Base-by-base conservation (phyloP, 2,329 filamentous ascomycete genomes). In the Rhynchosporium graminicola region DNA sequence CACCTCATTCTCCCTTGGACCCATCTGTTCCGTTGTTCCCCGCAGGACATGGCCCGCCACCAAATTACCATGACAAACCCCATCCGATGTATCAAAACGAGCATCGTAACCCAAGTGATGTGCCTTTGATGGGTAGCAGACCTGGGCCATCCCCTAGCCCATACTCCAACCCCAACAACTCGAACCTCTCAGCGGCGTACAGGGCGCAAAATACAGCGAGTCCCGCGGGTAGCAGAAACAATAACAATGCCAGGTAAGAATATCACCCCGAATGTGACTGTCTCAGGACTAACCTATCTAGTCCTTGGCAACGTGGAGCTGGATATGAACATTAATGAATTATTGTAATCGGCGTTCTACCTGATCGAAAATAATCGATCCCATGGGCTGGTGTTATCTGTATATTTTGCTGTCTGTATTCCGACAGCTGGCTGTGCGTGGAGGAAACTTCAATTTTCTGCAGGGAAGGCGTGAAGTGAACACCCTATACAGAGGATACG, bases 221-320 rank as follows among this genome's bases (percentile, higher is more conserved):
- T 66, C 76, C 76, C 65, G 74, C 75, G 62, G 72, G 73, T 54
- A 77, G 71, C 65, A 75, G 76, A 72, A 67, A 70, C 59, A 77
- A 80, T 65, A 78, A 78, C 68, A 80, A 76, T 65, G 71, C 79
- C 54, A 81, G 79, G 80, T 82, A 73, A 77, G 78, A 26, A 63
- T 20, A 9, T 13, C n/a, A 38, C 10, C 33, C 31, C 9, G 42
- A 40, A 15, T 3, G 33, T 52, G 28, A 40, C 40, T 42, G 6
- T 48, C 3, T n/a, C 36, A 48, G 68, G 63, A 63, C 71, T 73
- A 67, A 75, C 67, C 29, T 63, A 47, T 57, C 26, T 67, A 83
- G 80, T 74, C 80, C 81, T 65, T 84, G 82, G 82, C 81, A 84
- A 75, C 80, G 81, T 68, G 82, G 82, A 69, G 82, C 82, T 60